These are phyloP conservation scores for Brasilioporus rufonigricans DNA, from an alignment of 768 basidiomycete species.

Conservation along the genomic window DNA sequence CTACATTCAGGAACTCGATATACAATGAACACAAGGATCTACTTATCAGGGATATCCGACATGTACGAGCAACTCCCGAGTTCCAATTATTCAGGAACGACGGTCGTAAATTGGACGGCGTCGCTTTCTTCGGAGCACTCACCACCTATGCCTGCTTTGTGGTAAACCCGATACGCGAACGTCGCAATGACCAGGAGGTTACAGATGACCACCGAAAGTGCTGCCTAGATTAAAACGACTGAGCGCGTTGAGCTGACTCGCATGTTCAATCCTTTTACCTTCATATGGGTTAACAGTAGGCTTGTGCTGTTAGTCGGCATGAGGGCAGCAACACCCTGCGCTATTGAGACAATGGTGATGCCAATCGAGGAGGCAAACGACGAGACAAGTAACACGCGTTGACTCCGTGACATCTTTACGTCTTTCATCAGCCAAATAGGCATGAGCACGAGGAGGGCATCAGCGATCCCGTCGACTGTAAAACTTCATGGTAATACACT, in stretches of 20 bases:
- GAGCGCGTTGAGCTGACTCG: neutral
- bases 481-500: neutral
- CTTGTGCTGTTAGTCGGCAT: neutral
- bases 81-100: neutral
- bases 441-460: constrained; percentile 12
- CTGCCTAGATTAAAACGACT: constrained; percentile 9
- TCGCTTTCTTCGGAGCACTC: neutral
- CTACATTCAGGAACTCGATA: neutral
- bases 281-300: constrained; percentile 18
- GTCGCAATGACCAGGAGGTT: constrained; percentile 21
- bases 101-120: neutral
- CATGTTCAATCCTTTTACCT: constrained; percentile 6
- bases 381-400: constrained; percentile 15
- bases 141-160: neutral
- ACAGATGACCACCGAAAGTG: constrained; percentile 18
- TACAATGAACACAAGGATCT: neutral
- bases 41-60: neutral
- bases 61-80: neutral
- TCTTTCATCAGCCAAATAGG: constrained; percentile 15
- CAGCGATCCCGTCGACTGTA: constrained; percentile 23
- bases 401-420: constrained; percentile 8
- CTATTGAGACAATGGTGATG: constrained; percentile 20
- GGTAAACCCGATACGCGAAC: constrained; percentile 13
- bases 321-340: constrained; percentile 9
- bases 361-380: constrained; percentile 22